Base-by-base conservation (phyloP, 176 grass and related monocot genomes). In the Aegilops umbellulata region DNA sequence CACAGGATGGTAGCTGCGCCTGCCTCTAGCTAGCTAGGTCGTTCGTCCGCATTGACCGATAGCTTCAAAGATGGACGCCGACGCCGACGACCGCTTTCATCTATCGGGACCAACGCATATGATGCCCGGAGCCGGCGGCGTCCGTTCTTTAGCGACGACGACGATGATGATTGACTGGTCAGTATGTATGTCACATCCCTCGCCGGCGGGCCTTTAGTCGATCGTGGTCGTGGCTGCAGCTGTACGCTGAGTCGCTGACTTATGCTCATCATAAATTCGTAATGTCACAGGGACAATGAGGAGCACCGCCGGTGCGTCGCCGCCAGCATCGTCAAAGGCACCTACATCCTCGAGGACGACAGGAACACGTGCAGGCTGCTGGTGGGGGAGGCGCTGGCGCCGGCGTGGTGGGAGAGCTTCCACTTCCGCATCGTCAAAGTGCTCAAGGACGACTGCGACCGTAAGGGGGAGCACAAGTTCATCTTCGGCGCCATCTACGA, bases 381-480 rank as follows among this genome's bases (percentile, higher is more conserved):
- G 10, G 20, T 27, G 14, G 53, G 53, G 53, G 16, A 19, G 53
- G 38, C 77, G 4, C 85, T 71, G 0, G 68, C 85, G 6, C 78
- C 69, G 78, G 12, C 69, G 42, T 80, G 85, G 85, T 87, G 85
- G 78, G 31, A 87, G 69, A 87, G 30, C 85, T 87, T 81, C 78
- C 20, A 36, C 29, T 87, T 81, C 77, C 77, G 55, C 60, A 11
- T 14, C 7, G 10, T 27, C 15, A 2, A 58, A 0, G 34, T 53
- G 11, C 60, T 87, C 29, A 23, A 10, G 29, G 36, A 51, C 31
- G 12, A 74, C 71, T 47, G 25, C 71, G 25, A 3, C 23, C 39
- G 2, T 8, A 47, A 74, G 41, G 8, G 23, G n/a, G 39, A 47
- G 7, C 53, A 57, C 23, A 74, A 47, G 19, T 12, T 23, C 4